A percentile compares a stretch with the other conserved stretches of the same genome.
Conservation (phyloP, 2,329 filamentous ascomycete species). For the Anthostomella pinea region DNA sequence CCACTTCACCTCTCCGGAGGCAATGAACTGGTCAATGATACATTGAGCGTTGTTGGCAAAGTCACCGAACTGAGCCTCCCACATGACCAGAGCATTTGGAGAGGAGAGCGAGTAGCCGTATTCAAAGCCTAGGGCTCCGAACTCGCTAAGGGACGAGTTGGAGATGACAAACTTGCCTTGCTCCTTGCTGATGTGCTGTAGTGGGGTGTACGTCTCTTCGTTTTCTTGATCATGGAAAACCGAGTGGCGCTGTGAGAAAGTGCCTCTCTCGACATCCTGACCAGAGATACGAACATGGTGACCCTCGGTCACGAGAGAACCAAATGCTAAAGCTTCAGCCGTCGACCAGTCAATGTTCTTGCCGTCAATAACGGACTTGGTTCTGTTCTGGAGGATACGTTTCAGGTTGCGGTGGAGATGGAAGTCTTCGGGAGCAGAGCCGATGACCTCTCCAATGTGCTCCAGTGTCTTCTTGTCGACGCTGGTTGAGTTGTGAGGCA, state of each 20-base stretch:
- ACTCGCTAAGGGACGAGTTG: conserved; percentile 81
- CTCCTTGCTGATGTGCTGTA: conserved; percentile 84
- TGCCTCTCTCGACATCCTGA: conserved; percentile 98
- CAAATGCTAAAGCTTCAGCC: conserved; percentile 92
- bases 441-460: conserved; percentile 79
- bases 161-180: conserved; percentile 96
- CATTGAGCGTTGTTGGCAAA: conserved; percentile 99
- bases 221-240: conserved; percentile 97
- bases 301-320: conserved; percentile 84
- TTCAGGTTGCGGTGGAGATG: conserved; percentile 92
- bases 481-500: conserved; percentile 86
- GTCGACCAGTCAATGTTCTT: conserved; percentile 98
- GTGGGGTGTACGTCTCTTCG: conserved; percentile 87
- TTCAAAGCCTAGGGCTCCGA: conserved; percentile 84
- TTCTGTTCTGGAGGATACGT: conserved; percentile 85
- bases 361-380: conserved; percentile 89
- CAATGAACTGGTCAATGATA: conserved; percentile 98
- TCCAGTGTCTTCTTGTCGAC: conserved; percentile 71
- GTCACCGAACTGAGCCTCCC: conserved; percentile 99
- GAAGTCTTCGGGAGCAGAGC: conserved; percentile 78
- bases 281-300: conserved; percentile 97
- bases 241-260: conserved; percentile 95
- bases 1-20: conserved; percentile 97
- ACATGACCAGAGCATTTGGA: conserved; percentile 96
- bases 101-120: conserved; percentile 98